Base-by-base conservation (phyloP, 345 rosid genomes). In the Moricandia moricandioides region DNA sequence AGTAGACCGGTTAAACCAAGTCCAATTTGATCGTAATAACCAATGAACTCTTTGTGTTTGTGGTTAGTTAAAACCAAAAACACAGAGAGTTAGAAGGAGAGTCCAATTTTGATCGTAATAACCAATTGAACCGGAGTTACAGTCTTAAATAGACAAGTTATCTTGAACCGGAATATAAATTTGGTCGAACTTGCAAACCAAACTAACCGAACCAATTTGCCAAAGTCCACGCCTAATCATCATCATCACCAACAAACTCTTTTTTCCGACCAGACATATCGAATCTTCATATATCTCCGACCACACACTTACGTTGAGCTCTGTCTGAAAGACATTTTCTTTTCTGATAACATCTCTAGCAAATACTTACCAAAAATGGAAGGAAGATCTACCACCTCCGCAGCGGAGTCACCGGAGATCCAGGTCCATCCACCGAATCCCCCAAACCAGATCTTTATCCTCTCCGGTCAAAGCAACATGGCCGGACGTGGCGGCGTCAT, bases 391-490 rank as follows among this genome's bases (percentile, higher is more conserved):
- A 55, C 40, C 3, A 11, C 6, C 67, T 55, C 69, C 52, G 70
- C 51, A 12, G 39, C 43, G 9, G 70, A 62, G 12, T 54, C 45
- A 45, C 11, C 16, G 2, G 74, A 63, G 78, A 69, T 43, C 40
- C 71, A 67, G 24, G 0, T 13, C 40, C 71, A 67, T 11, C 3
- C 78, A 3, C 73, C 75, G 11, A 77, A 83, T 4, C 87, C 77
- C 2, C 73, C 79, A 16, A 75, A 82, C 3, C 89, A 88, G 67
- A 86, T 91, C 78, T 94, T 90, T 84, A 81, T 94, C 57, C 86
- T 94, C 73, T 86, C 97, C 45, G 96, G 98, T 7, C 97, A 94
- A 80, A 94, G 99, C 84, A 94, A 92, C 88, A 91, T 90, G 97
- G 86, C 89, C 8, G 97, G 97, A 60, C 89, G 93, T 43, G 98